Conservation (phyloP, 2,329 filamentous ascomycete species). For the Coniochaeta sp. region DNA sequence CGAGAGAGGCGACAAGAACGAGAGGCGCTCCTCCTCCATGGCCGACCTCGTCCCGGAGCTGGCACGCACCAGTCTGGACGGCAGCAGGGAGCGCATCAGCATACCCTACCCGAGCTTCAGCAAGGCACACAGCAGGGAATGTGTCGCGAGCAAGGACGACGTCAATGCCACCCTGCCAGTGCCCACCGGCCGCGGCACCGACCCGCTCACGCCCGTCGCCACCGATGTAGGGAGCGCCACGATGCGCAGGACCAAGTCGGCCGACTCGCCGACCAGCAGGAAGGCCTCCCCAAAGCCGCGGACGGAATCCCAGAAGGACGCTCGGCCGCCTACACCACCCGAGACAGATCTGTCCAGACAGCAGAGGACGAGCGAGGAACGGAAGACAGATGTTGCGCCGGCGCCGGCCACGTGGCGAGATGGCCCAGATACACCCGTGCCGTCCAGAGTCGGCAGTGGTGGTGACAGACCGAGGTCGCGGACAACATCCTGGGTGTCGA, state of each 20-base stretch:
- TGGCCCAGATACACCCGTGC: not conserved
- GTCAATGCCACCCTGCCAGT: too few species aligned
- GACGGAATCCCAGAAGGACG: constrained; percentile 35
- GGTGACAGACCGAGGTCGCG: constrained; percentile 26
- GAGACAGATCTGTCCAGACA: constrained; percentile 52
- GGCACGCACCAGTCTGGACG: constrained; percentile 18
- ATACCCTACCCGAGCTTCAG: constrained; percentile 77
- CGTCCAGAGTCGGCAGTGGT: constrained; percentile 12
- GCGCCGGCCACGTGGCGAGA: constrained; percentile 20
- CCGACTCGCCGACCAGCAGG: constrained; percentile 27
- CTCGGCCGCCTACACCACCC: constrained; percentile 54
- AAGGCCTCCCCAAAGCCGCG: constrained; percentile 29
- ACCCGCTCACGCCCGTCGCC: constrained; percentile 61
- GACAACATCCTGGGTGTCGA: constrained; percentile 20
- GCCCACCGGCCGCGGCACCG: constrained; percentile 30
- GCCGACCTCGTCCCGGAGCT: constrained; percentile 44
- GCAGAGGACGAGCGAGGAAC: constrained; percentile 16
- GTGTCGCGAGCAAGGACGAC: constrained; percentile 57
- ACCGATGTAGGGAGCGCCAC: constrained; percentile 56
- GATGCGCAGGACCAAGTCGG: constrained; percentile 39
- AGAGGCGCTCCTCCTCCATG: constrained; percentile 24
- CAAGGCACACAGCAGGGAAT: constrained; percentile 88
- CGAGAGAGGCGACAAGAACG: not conserved
- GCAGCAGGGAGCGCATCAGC: constrained; percentile 38
- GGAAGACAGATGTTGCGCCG: constrained; percentile 22